These are phyloP conservation scores for Xerocomellus intermedius DNA, from an alignment of 768 basidiomycete genomes.

Conservation along the genomic window DNA sequence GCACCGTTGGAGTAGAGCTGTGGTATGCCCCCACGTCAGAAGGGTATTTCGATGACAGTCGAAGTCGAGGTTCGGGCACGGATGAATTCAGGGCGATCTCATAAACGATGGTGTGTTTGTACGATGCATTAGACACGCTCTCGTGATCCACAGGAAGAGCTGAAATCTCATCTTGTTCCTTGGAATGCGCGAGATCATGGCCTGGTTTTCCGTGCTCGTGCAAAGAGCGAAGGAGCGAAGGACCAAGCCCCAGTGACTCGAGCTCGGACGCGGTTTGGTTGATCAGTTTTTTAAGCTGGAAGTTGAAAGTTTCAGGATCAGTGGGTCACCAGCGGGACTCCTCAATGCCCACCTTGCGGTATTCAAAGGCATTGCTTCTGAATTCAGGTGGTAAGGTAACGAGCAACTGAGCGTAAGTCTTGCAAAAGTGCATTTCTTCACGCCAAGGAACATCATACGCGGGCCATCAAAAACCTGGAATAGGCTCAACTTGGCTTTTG, in stretches of 20 bases:
- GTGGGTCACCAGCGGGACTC: too few relatives aligned
- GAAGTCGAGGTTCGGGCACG: conserved; percentile 55
- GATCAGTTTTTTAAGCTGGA: conserved; percentile 87
- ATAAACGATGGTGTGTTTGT: conserved; percentile 43
- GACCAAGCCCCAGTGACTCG: conserved; percentile 60
- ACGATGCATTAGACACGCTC: neutral
- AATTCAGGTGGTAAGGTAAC: conserved; percentile 73
- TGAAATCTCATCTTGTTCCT: neutral
- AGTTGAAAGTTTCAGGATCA: neutral
- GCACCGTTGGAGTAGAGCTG: neutral
- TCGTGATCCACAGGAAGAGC: neutral
- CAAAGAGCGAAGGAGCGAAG: conserved; percentile 44
- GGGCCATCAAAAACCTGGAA: too few relatives aligned
- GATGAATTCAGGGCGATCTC: conserved; percentile 51
- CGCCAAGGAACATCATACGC: neutral
- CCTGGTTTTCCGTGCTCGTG: neutral
- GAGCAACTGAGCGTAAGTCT: conserved; percentile 63
- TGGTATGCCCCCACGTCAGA: neutral
- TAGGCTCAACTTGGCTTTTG: too few relatives aligned
- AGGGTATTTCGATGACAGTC: conserved; percentile 37
- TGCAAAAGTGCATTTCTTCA: conserved; percentile 66
- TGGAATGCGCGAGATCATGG: neutral
- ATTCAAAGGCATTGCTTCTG: conserved; percentile 79
- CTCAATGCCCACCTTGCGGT: conserved; percentile 61
- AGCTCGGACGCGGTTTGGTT: conserved; percentile 81